Evolutionary conservation across 106 monocot species (phyloP).

Genomic region (Allium fistulosum): DNA sequence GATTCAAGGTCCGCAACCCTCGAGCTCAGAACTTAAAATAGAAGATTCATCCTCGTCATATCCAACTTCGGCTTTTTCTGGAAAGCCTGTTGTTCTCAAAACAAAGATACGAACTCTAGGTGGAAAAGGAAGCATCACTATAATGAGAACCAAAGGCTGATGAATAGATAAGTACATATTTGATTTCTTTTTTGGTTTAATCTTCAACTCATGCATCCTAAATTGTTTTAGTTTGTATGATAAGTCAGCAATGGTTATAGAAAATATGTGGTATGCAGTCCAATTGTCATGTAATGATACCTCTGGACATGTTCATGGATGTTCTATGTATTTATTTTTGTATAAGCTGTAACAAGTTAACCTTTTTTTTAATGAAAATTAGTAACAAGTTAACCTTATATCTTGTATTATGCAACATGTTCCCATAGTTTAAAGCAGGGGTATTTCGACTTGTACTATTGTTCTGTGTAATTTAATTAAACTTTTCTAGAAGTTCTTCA

Average conservation of each 20-base stretch:
- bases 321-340: not conserved
- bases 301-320: not conserved
- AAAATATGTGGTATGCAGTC: not conserved
- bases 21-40: slow-evolving; percentile 24
- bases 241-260: slow-evolving; percentile 5
- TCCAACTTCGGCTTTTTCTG: slow-evolving; percentile 64
- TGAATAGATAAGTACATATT: slow-evolving; percentile 2
- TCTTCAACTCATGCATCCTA: slow-evolving; percentile 20
- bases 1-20: slow-evolving; percentile 49
- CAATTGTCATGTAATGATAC: not conserved
- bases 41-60: slow-evolving; percentile 27
- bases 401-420: not conserved
- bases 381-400: not conserved
- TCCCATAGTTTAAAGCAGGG: not conserved
- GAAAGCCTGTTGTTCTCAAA: slow-evolving; percentile 65
- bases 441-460: too few species aligned
- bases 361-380: too few species aligned
- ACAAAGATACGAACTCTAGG: slow-evolving; percentile 74
- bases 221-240: slow-evolving; percentile 18
- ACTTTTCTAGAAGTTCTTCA: too few species aligned
- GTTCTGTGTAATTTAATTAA: too few species aligned
- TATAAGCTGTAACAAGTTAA: not conserved
- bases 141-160: slow-evolving; percentile 80
- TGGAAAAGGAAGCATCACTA: slow-evolving; percentile 72
- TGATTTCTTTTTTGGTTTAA: not conserved